phyloP scores from a whole-genome alignment of 2,329 filamentous ascomycete genomes.

The Colletotrichum filicis region DNA sequence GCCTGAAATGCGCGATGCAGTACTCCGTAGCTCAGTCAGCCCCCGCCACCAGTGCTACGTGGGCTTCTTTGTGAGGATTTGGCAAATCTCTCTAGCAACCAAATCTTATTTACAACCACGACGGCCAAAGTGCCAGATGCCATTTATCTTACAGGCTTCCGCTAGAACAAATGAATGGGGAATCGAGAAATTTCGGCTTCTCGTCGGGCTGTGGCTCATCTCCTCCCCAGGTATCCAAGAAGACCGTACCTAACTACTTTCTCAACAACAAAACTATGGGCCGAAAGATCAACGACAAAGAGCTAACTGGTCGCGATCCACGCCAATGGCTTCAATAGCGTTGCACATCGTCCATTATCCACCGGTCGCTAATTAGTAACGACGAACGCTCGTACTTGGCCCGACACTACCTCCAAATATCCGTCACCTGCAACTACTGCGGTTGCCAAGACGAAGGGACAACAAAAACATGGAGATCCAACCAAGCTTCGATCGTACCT shows the following conservation, averaged over 20 bases:
- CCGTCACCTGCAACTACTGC: neutral
- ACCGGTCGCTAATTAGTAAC: neutral
- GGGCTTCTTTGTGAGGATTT: neutral
- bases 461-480: slow-evolving; percentile 9
- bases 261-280: neutral
- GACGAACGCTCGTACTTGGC: neutral
- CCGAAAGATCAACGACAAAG: neutral
- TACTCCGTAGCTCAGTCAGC: neutral
- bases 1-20: neutral
- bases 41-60: neutral
- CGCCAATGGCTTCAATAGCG: slow-evolving; percentile 4
- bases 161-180: slow-evolving; percentile 7
- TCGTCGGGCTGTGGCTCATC: slow-evolving; percentile 22
- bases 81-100: neutral
- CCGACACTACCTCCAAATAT: neutral
- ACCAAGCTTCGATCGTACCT: slow-evolving; percentile 15
- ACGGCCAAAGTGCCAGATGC: neutral
- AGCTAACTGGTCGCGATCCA: slow-evolving; percentile 2
- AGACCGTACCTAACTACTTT: neutral
- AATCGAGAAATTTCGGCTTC: slow-evolving; percentile 16
- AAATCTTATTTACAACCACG: slow-evolving; percentile 1
- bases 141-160: neutral
- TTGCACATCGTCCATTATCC: neutral
- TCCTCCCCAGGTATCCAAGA: slow-evolving; percentile 8
- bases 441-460: slow-evolving; percentile 10